Percentiles rank a stretch among this genome's conserved stretches.
These are phyloP conservation scores for Hygrocybe coccinea DNA, from an alignment of 768 basidiomycete genomes.

Conservation along the genomic window DNA sequence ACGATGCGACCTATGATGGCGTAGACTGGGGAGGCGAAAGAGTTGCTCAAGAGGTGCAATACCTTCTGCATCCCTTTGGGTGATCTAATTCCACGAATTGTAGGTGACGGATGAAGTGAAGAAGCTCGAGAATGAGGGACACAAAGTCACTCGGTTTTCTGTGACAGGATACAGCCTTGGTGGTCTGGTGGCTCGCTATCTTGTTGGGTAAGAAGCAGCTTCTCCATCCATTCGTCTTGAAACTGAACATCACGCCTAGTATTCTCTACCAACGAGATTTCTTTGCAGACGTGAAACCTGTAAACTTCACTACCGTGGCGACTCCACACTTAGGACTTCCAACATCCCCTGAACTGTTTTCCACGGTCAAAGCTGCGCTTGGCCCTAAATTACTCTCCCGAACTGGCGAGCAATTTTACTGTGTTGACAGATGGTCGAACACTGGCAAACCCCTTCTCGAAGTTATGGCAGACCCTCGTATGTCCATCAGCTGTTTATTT, in stretches of 20 bases:
- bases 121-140: constrained; percentile 48
- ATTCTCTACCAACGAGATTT: constrained; percentile 63
- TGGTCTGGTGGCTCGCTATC: constrained; percentile 76
- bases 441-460: constrained; percentile 64
- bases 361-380: constrained; percentile 46
- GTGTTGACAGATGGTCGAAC: constrained; percentile 65
- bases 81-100: not conserved
- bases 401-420: constrained; percentile 78
- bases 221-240: not conserved
- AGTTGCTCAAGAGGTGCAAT: constrained; percentile 65
- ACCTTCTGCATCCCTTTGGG: not conserved
- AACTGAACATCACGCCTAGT: constrained; percentile 30
- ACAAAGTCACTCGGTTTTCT: constrained; percentile 63
- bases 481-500: constrained; percentile 11
- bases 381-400: constrained; percentile 70
- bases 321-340: constrained; percentile 80
- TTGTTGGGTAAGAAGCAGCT: constrained; percentile 50
- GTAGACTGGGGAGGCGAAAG: constrained; percentile 70
- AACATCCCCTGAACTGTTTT: constrained; percentile 55
- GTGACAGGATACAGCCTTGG: constrained; percentile 77
- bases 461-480: constrained; percentile 77
- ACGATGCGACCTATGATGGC: constrained; percentile 61
- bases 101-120: constrained; percentile 57
- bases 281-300: constrained; percentile 64
- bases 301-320: constrained; percentile 80